phyloP scores from a whole-genome alignment of 2,329 filamentous ascomycete genomes.

The Verticillium alfalfae region DNA sequence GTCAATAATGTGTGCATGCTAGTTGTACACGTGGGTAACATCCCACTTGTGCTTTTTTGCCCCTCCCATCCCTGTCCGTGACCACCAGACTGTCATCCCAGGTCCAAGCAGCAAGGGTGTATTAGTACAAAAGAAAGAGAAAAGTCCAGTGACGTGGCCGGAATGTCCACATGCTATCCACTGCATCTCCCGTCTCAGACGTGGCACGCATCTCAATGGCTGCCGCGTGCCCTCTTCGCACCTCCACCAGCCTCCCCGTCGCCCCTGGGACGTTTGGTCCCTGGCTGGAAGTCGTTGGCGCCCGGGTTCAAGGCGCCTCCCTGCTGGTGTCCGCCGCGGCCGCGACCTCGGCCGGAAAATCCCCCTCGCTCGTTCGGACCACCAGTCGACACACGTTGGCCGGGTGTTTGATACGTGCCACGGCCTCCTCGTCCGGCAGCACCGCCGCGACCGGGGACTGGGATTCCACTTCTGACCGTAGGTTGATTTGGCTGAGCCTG shows the following conservation, averaged over 20 bases:
- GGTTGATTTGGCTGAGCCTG: constrained; percentile 17
- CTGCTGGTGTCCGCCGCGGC: constrained; percentile 27
- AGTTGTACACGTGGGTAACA: neutral
- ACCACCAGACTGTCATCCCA: neutral
- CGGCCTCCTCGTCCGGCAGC: constrained; percentile 21
- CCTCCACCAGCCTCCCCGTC: constrained; percentile 39
- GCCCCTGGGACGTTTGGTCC: constrained; percentile 52
- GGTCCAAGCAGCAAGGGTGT: neutral
- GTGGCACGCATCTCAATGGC: constrained; percentile 17
- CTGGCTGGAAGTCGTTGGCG: constrained; percentile 51
- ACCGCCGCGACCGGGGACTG: constrained; percentile 34
- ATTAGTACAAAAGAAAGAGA: neutral
- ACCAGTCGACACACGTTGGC: constrained; percentile 27
- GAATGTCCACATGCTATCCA: neutral
- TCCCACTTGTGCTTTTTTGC: neutral
- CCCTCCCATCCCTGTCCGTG: neutral
- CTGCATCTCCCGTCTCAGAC: neutral
- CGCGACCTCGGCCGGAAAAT: constrained; percentile 24
- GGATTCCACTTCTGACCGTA: constrained; percentile 22
- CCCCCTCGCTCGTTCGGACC: constrained; percentile 24
- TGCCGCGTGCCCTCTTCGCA: constrained; percentile 35
- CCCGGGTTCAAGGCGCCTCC: constrained; percentile 37
- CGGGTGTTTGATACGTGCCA: constrained; percentile 30
- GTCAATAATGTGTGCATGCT: neutral
- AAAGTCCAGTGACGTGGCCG: neutral